phyloP scores from a whole-genome alignment of 306 rosid species.

The Ammopiptanthus mongolicus region DNA sequence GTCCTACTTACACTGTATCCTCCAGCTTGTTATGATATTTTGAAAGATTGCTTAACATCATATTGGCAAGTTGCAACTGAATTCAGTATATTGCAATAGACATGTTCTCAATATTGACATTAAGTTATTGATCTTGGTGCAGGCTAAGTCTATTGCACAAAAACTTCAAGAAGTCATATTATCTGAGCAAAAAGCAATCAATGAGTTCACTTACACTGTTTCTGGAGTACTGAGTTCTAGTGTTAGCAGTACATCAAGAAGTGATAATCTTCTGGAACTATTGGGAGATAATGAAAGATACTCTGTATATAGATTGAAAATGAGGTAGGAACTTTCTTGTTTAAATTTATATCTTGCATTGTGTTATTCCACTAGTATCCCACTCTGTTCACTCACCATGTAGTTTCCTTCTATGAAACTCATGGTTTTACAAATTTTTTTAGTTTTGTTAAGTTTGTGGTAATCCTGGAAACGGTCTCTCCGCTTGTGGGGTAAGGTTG shows the following conservation, averaged over 20 bases:
- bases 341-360: background rate
- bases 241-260: slow-evolving; percentile 41
- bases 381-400: background rate
- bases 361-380: slow-evolving; percentile 1
- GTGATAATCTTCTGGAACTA: slow-evolving; percentile 56
- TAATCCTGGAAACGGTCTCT: too few relatives aligned
- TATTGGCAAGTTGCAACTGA: background rate
- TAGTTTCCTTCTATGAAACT: background rate
- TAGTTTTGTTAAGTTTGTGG: background rate
- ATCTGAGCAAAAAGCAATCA: slow-evolving; percentile 51
- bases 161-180: slow-evolving; percentile 52
- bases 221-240: slow-evolving; percentile 75
- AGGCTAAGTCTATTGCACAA: slow-evolving; percentile 57
- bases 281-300: slow-evolving; percentile 45
- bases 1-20: background rate
- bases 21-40: background rate
- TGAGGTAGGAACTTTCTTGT: slow-evolving; percentile 47
- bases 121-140: slow-evolving; percentile 23
- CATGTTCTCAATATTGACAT: background rate
- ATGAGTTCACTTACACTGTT: slow-evolving; percentile 55
- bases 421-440: background rate
- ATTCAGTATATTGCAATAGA: background rate
- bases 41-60: background rate
- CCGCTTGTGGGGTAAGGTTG: too few relatives aligned
- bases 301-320: slow-evolving; percentile 53